Evolutionary conservation across 1,284 basidiomycete genomes (phyloP), one percentile per base, ranked within the genome.

Genomic region (Sporisorium reilianum): DNA sequence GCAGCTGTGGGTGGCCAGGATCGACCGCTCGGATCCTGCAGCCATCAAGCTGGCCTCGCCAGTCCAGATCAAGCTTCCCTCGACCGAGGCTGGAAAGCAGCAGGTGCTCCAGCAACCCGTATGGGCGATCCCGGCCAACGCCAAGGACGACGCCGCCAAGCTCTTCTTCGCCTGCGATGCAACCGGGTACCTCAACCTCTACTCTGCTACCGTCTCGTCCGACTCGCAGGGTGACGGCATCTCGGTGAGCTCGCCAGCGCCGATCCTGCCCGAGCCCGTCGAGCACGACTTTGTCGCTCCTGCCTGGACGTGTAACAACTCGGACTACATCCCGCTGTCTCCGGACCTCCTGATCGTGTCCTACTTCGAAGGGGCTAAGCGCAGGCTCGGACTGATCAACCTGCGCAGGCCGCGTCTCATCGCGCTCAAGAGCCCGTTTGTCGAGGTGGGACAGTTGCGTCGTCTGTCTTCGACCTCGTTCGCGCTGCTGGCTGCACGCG

Each of bases 161-260:
- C 85, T 94, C n/a, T 80, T 91, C 18, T 93, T 90, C 85, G 89
- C 89, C 20, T 89, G 87, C 42, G 92, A 93, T 77, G 86, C 87
- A 52, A 88, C 89, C n/a, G 90, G 90, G 0, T 93, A 88, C 79
- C 87, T 89, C 55, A 92, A 93, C 75, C 91, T 91, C 0, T 92
- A 89, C 87, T 80, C 82, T 9, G 57, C 87, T 20, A 82, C 83
- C 6, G 52, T 72, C 16, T 42, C 57, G 10, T n/a, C 11, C 1
- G 23, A 9, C 22, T 46, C 58, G n/a, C 28, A 44, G 6, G 42
- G 14, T 4, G 23, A 59, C 12, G 38, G 9, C 0, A 6, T 59
- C 1, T 28, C 45, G 12, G 34, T 72, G 7, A 44, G 42, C 42
- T 20, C 32, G 5, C 45, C 63, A 3, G 51, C 40, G 9, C 38